Evolutionary conservation across 441 rosid species (phyloP).

Genomic region (Croton laevigatus): DNA sequence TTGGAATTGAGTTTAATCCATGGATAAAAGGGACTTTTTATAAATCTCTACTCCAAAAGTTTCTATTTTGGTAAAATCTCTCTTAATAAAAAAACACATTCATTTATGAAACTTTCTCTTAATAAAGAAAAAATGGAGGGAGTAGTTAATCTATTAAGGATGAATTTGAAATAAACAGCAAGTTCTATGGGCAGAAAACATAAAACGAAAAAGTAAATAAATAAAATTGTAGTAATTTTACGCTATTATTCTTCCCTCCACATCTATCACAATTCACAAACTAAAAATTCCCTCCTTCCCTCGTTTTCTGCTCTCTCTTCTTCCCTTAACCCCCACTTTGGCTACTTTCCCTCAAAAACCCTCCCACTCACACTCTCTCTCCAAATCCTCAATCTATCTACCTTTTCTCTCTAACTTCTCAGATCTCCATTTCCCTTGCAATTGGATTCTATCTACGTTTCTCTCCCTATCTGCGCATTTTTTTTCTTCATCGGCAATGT

Average conservation of each 20-base stretch:
- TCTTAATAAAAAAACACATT: too few species aligned
- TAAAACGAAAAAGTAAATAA: neutral
- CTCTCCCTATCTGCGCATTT: neutral
- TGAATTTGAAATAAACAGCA: neutral
- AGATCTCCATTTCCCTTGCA: neutral
- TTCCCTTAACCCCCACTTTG: slow-evolving; percentile 12
- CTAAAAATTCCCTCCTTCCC: slow-evolving; percentile 84
- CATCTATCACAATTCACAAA: slow-evolving; percentile 79
- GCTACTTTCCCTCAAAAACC: neutral
- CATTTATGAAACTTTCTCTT: too few species aligned
- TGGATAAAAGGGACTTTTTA: too few species aligned
- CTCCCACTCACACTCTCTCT: slow-evolving; percentile 24
- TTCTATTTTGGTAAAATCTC: too few species aligned
- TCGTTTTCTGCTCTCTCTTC: slow-evolving; percentile 49
- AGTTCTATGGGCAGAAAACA: neutral
- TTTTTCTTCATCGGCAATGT: slow-evolving; percentile 30
- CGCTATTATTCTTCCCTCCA: slow-evolving; percentile 64
- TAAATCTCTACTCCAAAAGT: too few species aligned
- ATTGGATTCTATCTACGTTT: slow-evolving; percentile 2
- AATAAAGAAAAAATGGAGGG: too few species aligned
- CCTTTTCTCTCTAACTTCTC: slow-evolving; percentile 17
- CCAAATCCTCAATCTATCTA: slow-evolving; percentile 6
- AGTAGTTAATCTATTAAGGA: too few species aligned
- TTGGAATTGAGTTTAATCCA: too few species aligned
- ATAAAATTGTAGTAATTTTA: neutral